Evolutionary conservation across 805 yeast genomes (phyloP), one percentile per base, ranked within the genome.

Genomic region (Wickerhamia fluorescens): DNA sequence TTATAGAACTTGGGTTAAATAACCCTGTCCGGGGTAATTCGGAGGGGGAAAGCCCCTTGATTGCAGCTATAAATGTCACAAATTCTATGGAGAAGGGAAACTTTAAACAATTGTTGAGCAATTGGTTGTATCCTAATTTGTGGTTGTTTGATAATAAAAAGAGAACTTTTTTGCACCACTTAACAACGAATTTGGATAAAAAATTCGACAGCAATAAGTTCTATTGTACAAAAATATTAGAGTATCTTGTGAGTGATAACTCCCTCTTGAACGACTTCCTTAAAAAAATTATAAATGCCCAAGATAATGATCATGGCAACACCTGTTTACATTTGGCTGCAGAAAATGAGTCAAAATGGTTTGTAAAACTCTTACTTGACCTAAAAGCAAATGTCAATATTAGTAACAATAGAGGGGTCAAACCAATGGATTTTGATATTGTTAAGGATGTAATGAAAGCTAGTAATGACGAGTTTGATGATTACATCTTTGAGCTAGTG

Each of bases 361-460:
- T 61, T 27, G 44, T 61, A 19, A 53, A 48, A 20, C 22, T 63
- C 3, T 47, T 63, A 13, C 34, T 61, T 14, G 54, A 47, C 28
- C 47, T 63, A 13, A 48, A 47, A 11, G 67, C 68, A 1, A 61
- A 88, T 48, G 74, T 83, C 4, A 66, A 67, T 19, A 68, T 85
- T 27, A 73, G 85, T 4, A 92, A 92, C 51, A 80, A 83, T 28
- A 81, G 89, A 4, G 96, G 96, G 1, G 68, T 89, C 19, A 74
- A 82, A 36, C 95, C 97, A 3, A 58, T 68, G 9, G 97, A 92
- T 56, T 89, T 83, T 56, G 95, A 94, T 25, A 75, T 81, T 30
- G 73, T 68, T 25, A 57, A 72, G 25, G 66, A 62, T 26, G 45
- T 50, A 8, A 26, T 34, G n/a, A 31, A 36, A 25, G n/a, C n/a